Conservation (phyloP, 2,329 filamentous ascomycete genomes). For the Trichoderma atroviride region DNA sequence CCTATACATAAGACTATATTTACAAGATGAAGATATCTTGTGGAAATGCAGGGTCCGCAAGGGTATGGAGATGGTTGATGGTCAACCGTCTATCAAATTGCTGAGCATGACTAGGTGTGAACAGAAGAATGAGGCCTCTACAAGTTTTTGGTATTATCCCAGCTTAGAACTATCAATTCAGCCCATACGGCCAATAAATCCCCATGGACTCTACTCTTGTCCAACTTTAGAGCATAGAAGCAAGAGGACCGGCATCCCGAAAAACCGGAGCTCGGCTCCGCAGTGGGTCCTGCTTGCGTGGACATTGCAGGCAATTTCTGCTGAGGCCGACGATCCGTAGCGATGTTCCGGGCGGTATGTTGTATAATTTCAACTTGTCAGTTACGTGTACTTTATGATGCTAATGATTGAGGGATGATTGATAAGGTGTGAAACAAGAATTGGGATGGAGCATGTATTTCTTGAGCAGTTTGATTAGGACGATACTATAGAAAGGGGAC, state of each 20-base stretch:
- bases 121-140: rapidly evolving
- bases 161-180: neutral
- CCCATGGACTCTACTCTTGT: neutral
- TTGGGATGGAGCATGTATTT: neutral
- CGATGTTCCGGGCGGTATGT: neutral
- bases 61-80: neutral
- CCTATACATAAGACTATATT: neutral
- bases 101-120: neutral
- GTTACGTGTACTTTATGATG: neutral
- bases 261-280: slow-evolving; percentile 10
- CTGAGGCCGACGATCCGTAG: neutral
- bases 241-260: neutral
- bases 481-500: neutral
- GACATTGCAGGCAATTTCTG: neutral
- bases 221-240: neutral
- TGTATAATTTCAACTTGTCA: neutral
- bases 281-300: slow-evolving; percentile 14
- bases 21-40: neutral
- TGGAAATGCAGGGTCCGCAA: neutral
- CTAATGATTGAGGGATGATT: neutral
- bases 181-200: neutral
- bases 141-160: neutral
- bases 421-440: neutral
- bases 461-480: neutral
- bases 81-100: neutral